These are phyloP conservation scores for Trichoderma atroviride DNA, from an alignment of 2,329 filamentous ascomycete species.

Conservation along the genomic window DNA sequence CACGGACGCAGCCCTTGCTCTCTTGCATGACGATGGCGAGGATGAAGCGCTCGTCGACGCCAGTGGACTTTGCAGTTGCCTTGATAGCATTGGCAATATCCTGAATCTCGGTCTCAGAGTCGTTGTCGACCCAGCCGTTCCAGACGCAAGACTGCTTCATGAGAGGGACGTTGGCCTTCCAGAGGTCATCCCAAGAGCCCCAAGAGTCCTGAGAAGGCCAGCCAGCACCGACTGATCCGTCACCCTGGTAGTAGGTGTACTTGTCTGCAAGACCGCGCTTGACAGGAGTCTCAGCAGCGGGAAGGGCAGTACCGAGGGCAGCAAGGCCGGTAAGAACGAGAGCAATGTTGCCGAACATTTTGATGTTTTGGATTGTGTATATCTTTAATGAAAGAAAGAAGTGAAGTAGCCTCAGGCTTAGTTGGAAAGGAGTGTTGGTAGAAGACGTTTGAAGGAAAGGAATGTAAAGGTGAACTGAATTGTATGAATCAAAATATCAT, in stretches of 20 bases:
- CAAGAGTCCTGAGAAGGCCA: constrained; percentile 31
- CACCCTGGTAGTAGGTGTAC: constrained; percentile 30
- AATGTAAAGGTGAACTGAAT: background rate
- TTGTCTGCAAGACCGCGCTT: constrained; percentile 26
- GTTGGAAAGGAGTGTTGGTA: constrained; percentile 10
- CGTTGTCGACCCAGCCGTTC: constrained; percentile 29
- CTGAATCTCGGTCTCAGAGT: constrained; percentile 24
- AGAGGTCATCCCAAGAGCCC: constrained; percentile 31
- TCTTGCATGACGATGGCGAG: constrained; percentile 50
- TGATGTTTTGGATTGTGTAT: background rate
- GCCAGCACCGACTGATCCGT: constrained; percentile 31
- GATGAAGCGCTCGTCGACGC: constrained; percentile 47
- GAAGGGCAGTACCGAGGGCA: constrained; percentile 17
- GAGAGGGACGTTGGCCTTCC: constrained; percentile 29
- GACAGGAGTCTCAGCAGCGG: background rate
- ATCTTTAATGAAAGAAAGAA: constrained; percentile 8
- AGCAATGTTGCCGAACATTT: constrained; percentile 25
- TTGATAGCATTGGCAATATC: constrained; percentile 37
- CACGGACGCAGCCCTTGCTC: constrained; percentile 49
- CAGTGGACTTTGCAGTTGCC: constrained; percentile 34
- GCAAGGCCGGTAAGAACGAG: constrained; percentile 20
- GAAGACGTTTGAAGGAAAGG: background rate
- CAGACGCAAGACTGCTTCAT: constrained; percentile 29
- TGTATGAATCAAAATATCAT: background rate
- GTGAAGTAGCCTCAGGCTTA: background rate